These are phyloP conservation scores for Cinchona pubescens DNA, from an alignment of 257 asterid species.

Conservation along the genomic window DNA sequence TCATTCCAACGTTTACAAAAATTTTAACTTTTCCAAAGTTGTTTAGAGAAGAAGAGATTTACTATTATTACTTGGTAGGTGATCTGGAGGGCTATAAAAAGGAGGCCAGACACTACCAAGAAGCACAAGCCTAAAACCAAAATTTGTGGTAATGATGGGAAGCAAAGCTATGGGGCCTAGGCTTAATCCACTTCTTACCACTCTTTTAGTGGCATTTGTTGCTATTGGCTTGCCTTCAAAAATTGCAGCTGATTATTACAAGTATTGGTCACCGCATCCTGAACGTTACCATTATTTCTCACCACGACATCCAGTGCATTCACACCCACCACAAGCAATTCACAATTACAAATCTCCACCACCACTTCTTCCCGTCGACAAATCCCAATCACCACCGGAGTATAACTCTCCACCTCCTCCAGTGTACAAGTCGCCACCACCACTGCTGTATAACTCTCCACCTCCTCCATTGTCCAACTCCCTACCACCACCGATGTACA, in stretches of 20 bases:
- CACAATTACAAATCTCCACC: no score
- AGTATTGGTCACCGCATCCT: slow-evolving; percentile 13
- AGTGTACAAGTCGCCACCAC: no score
- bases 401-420: no score
- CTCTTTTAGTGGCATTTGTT: slow-evolving; percentile 16
- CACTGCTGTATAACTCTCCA: no score
- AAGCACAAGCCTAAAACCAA: slow-evolving; percentile 14
- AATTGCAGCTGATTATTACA: slow-evolving; percentile 18
- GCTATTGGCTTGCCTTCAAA: slow-evolving; percentile 21
- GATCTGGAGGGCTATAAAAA: slow-evolving; percentile 14
- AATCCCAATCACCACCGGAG: no score
- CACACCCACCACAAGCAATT: no score
- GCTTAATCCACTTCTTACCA: slow-evolving; percentile 18
- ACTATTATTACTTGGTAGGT: background rate
- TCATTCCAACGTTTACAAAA: background rate
- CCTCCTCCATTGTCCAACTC: no score
- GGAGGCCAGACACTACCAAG: background rate
- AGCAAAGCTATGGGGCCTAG: slow-evolving; percentile 12
- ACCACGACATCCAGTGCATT: no score
- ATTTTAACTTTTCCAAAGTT: background rate
- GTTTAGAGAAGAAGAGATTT: background rate
- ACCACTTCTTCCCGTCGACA: no score
- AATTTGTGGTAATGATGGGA: slow-evolving; percentile 18
- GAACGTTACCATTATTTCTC: no score
- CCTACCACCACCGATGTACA: no score